phyloP scores from a whole-genome alignment of 768 basidiomycete genomes.

The Calocybe gangraenosa region DNA sequence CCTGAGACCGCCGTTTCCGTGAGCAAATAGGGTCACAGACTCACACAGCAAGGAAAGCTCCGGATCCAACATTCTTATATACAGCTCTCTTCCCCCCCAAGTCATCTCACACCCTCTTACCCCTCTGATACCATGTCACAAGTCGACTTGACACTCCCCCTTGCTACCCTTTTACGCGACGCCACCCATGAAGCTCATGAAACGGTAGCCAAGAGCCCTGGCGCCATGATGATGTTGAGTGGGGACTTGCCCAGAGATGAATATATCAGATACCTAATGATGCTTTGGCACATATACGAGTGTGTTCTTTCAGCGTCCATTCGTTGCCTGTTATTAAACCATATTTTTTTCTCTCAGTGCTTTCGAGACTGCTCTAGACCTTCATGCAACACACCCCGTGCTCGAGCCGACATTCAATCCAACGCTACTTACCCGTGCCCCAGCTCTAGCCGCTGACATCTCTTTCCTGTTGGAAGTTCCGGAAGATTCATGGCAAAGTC shows the following conservation, averaged over 20 bases:
- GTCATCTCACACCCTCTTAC: conserved; percentile 2
- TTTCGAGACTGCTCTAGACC: conserved; percentile 53
- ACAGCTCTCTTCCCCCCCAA: background rate
- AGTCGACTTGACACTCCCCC: conserved; percentile 36
- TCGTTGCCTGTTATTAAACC: background rate
- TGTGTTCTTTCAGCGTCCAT: conserved; percentile 29
- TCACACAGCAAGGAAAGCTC: too few species aligned
- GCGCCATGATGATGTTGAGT: conserved; percentile 51
- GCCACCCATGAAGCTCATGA: conserved; percentile 53
- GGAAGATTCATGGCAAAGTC: conserved; percentile 48
- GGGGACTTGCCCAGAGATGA: conserved; percentile 59
- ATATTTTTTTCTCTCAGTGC: conserved; percentile 29
- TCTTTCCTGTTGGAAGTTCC: conserved; percentile 51
- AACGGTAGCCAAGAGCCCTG: conserved; percentile 50
- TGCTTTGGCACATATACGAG: conserved; percentile 80
- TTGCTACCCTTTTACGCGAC: conserved; percentile 44
- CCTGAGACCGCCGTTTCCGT: too few species aligned
- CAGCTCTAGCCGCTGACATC: conserved; percentile 64
- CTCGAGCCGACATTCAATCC: conserved; percentile 73
- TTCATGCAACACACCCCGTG: conserved; percentile 56
- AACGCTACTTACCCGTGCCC: conserved; percentile 56
- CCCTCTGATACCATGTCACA: conserved; percentile 28
- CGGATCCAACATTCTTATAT: background rate
- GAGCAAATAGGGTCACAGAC: too few species aligned
- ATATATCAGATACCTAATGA: conserved; percentile 68